phyloP scores from a whole-genome alignment of 805 yeast genomes.

The Lachancea lanzarotensis region DNA sequence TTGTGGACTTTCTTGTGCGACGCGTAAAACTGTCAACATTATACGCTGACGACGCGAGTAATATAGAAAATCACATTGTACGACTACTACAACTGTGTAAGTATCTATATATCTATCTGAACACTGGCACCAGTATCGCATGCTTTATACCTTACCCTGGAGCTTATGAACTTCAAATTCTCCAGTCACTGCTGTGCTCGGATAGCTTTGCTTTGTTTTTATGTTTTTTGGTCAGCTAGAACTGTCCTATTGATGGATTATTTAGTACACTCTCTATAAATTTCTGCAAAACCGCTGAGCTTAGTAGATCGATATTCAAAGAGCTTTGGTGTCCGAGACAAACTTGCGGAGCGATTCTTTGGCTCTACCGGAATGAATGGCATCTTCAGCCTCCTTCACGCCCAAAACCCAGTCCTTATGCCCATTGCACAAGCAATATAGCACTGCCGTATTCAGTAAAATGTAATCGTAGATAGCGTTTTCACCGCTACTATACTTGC shows the following conservation, averaged over 20 bases:
- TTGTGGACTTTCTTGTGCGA: constrained; percentile 1
- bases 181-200: too few relatives aligned
- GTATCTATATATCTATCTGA: too few relatives aligned
- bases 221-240: too few relatives aligned
- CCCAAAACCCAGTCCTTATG: constrained; percentile 72
- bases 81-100: background rate
- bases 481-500: constrained; percentile 42
- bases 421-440: constrained; percentile 70
- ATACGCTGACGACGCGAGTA: background rate
- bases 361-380: constrained; percentile 68
- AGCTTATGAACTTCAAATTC: too few relatives aligned
- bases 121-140: too few relatives aligned
- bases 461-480: constrained; percentile 81
- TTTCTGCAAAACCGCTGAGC: too few relatives aligned
- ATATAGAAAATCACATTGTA: background rate
- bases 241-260: too few relatives aligned
- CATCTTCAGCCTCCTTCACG: constrained; percentile 59
- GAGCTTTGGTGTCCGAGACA: constrained; percentile 20
- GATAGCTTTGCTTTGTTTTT: too few relatives aligned
- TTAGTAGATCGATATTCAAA: background rate
- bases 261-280: too few relatives aligned
- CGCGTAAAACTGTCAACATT: constrained; percentile 1
- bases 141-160: too few relatives aligned
- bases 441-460: constrained; percentile 80
- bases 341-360: constrained; percentile 50